Conservation (phyloP, 305 asterid species). For the Lippia alba region DNA sequence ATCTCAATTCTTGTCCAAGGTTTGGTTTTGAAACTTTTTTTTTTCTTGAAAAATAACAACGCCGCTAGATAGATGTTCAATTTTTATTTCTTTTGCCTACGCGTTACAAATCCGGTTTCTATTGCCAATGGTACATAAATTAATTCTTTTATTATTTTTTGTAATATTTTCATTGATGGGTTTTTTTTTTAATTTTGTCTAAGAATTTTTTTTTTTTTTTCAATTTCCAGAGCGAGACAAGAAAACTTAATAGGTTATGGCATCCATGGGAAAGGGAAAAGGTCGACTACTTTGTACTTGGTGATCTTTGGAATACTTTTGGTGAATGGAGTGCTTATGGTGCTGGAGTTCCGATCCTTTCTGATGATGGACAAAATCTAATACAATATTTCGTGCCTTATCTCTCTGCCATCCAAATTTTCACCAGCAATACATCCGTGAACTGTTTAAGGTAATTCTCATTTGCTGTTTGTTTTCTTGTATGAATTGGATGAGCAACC, state of each 20-base stretch:
- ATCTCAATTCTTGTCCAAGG: constrained; percentile 86
- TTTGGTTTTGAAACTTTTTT: constrained; percentile 24
- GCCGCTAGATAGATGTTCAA: not conserved
- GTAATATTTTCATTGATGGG: not conserved
- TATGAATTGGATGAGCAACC: constrained; percentile 3
- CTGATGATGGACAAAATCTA: constrained; percentile 71
- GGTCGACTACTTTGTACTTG: constrained; percentile 75
- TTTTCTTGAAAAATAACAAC: not conserved
- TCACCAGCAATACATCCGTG: constrained; percentile 73
- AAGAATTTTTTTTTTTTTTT: not conserved
- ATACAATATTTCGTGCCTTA: constrained; percentile 91
- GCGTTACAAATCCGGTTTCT: not conserved
- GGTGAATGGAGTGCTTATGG: constrained; percentile 99
- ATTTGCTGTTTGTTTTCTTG: not conserved
- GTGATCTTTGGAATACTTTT: constrained; percentile 88
- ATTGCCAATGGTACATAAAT: constrained; percentile 6
- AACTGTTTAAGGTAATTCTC: constrained; percentile 65
- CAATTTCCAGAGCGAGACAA: constrained; percentile 66
- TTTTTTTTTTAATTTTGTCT: too few species aligned
- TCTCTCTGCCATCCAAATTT: constrained; percentile 95
- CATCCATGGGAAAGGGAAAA: constrained; percentile 91
- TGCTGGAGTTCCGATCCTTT: constrained; percentile 80
- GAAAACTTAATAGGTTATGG: constrained; percentile 90
- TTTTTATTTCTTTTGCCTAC: not conserved
- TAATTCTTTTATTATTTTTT: not conserved